Conservation (phyloP, 768 basidiomycete genomes). For the Collybia sp. region DNA sequence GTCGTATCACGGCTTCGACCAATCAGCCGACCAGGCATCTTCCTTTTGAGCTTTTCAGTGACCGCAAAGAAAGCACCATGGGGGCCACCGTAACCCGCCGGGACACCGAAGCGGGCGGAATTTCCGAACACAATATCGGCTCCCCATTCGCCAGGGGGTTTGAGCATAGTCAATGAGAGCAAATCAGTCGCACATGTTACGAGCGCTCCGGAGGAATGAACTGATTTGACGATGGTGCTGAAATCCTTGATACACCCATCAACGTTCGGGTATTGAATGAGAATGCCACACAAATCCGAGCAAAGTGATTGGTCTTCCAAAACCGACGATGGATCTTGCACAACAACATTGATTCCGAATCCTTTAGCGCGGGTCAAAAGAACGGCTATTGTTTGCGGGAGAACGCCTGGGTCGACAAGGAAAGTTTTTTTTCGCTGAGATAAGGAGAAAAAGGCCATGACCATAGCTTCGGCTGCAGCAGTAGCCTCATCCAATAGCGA, state of each 20-base stretch:
- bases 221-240: conserved; percentile 52
- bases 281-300: conserved; percentile 74
- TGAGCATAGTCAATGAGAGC: conserved; percentile 86
- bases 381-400: conserved; percentile 88
- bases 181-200: conserved; percentile 90
- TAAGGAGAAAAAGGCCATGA: conserved; percentile 77
- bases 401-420: conserved; percentile 77
- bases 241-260: conserved; percentile 82
- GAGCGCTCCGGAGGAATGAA: conserved; percentile 75
- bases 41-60: conserved; percentile 87
- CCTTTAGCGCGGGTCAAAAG: conserved; percentile 89
- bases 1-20: conserved; percentile 83
- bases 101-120: conserved; percentile 95
- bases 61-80: conserved; percentile 98
- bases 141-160: conserved; percentile 98
- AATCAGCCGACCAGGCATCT: conserved; percentile 98
- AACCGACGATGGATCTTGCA: conserved; percentile 53
- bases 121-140: conserved; percentile 95
- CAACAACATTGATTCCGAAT: conserved; percentile 80
- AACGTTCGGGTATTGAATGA: conserved; percentile 93
- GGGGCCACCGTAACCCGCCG: conserved; percentile 94
- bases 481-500: conserved; percentile 94
- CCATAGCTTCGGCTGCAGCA: conserved; percentile 95
- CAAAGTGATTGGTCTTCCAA: conserved; percentile 49
- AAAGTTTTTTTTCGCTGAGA: conserved; percentile 77